Evolutionary conservation across 345 rosid genomes (phyloP), one percentile per base, ranked within the genome.

Genomic region (Combretum micranthum): DNA sequence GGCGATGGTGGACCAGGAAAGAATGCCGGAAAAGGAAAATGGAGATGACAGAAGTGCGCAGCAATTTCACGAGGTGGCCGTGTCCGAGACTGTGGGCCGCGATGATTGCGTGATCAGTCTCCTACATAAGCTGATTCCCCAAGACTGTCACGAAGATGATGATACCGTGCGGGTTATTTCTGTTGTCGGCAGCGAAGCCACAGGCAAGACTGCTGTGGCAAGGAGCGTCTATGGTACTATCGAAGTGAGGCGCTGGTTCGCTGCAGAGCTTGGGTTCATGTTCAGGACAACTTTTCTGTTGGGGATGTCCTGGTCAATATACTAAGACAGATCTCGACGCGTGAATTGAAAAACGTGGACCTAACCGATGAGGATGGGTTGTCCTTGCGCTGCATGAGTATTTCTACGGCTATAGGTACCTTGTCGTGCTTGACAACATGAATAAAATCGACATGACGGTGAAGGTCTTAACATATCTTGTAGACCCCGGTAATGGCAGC

Each of bases 121-220:
- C 32, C 32, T 25, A 25, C 32, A 25, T 25, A 25, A 25, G 32
- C 32, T 25, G 32, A 25, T 25, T 25, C 32, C 32, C 32, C 32
- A 25, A 5, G 32, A 25, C 5, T 5, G 32, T 25, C 32, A 25
- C 5, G 32, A 5, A 25, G 5, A 25, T 25, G 32, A 25, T 5
- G 32, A 25, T 25, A 5, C 2, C 32, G 3, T 25, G 32, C 32
- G 32, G 25, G 43, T 53, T 9, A 53, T 74, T 49, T 50, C 70
- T 0, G 69, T 71, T 43, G 66, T 53, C 20, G 82, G 78, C n/a
- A 48, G 10, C 44, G 61, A 49, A 25, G 74, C 32, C 52, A 64
- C 64, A 2, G 82, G 74, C 20, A 76, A 76, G 67, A 72, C 80
- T 19, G 26, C 68, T 19, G 55, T 76, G 17, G 63, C 61, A 60